Evolutionary conservation across 768 basidiomycete genomes (phyloP).

Genomic region (Trametes cubensis): DNA sequence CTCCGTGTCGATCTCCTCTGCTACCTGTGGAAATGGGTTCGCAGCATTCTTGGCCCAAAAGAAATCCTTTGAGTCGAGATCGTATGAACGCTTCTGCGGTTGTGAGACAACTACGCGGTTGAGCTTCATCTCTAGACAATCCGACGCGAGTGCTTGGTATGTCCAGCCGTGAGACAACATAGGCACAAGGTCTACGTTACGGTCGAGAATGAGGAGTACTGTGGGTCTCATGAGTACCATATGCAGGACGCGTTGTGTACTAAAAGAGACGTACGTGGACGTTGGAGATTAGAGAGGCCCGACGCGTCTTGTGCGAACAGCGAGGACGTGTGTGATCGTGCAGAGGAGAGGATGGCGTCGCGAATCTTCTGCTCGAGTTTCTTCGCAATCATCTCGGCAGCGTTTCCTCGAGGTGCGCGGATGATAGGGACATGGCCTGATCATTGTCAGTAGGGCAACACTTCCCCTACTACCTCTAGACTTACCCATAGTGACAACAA

Average conservation of each 20-base stretch:
- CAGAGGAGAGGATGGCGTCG: conserved; percentile 75
- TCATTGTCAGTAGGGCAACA: neutral
- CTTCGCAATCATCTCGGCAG: conserved; percentile 99
- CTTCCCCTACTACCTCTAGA: conserved; percentile 3
- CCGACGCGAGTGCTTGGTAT: conserved; percentile 96
- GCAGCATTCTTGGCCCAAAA: conserved; percentile 98
- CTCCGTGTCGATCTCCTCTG: conserved; percentile 94
- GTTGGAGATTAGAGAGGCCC: conserved; percentile 82
- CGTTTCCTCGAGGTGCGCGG: conserved; percentile 92
- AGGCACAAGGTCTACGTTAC: conserved; percentile 92
- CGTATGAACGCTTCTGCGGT: conserved; percentile 83
- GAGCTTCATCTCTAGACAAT: conserved; percentile 95
- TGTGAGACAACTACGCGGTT: conserved; percentile 88
- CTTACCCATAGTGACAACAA: conserved; percentile 83
- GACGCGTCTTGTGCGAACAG: conserved; percentile 81
- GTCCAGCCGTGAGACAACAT: conserved; percentile 98
- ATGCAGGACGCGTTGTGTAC: neutral
- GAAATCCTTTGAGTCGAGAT: conserved; percentile 97
- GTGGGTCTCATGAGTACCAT: conserved; percentile 20
- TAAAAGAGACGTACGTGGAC: conserved; percentile 69
- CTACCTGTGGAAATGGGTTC: conserved; percentile 97
- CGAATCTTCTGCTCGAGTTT: conserved; percentile 91
- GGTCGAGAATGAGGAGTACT: conserved; percentile 93
- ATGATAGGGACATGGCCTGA: conserved; percentile 92
- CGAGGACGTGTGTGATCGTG: conserved; percentile 61